These are phyloP conservation scores for Xylaria cubensis DNA, from an alignment of 495 filamentous ascomycete species.

Conservation along the genomic window DNA sequence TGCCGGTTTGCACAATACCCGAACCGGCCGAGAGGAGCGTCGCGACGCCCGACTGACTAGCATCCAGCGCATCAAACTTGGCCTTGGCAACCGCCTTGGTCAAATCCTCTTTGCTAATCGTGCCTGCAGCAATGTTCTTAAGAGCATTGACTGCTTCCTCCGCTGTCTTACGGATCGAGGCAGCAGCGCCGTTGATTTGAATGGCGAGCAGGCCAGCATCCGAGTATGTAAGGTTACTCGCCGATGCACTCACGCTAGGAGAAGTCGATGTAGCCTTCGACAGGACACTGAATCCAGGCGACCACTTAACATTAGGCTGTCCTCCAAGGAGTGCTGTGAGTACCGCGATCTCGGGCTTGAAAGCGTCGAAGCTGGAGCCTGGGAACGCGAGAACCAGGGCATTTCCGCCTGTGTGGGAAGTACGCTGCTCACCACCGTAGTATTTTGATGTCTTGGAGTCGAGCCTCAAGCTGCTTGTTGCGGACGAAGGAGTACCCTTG, in stretches of 20 bases:
- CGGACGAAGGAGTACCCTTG: slow-evolving; percentile 55
- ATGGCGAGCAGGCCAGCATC: slow-evolving; percentile 91
- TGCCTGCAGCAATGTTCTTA: slow-evolving; percentile 76
- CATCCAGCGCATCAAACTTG: slow-evolving; percentile 91
- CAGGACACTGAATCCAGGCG: slow-evolving; percentile 87
- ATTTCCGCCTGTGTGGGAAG: slow-evolving; percentile 73
- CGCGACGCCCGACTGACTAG: slow-evolving; percentile 70
- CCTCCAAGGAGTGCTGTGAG: slow-evolving; percentile 91
- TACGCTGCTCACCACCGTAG: slow-evolving; percentile 92
- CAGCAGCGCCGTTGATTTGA: slow-evolving; percentile 74
- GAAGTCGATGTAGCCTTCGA: slow-evolving; percentile 73
- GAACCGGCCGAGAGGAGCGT: slow-evolving; percentile 58
- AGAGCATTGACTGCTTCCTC: slow-evolving; percentile 77
- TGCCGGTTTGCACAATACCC: slow-evolving; percentile 73
- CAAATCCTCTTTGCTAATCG: slow-evolving; percentile 80
- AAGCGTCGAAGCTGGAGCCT: slow-evolving; percentile 77
- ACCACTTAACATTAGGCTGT: slow-evolving; percentile 92
- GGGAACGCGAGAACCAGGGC: slow-evolving; percentile 90
- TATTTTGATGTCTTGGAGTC: slow-evolving; percentile 71
- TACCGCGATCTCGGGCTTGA: slow-evolving; percentile 89
- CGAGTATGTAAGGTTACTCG: slow-evolving; percentile 84
- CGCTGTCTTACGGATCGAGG: slow-evolving; percentile 64
- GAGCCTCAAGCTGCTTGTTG: slow-evolving; percentile 44
- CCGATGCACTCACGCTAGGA: slow-evolving; percentile 69
- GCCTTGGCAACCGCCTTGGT: slow-evolving; percentile 90